phyloP scores from a whole-genome alignment of 139 green algal genomes.

The Edaphochlamys debaryana region DNA sequence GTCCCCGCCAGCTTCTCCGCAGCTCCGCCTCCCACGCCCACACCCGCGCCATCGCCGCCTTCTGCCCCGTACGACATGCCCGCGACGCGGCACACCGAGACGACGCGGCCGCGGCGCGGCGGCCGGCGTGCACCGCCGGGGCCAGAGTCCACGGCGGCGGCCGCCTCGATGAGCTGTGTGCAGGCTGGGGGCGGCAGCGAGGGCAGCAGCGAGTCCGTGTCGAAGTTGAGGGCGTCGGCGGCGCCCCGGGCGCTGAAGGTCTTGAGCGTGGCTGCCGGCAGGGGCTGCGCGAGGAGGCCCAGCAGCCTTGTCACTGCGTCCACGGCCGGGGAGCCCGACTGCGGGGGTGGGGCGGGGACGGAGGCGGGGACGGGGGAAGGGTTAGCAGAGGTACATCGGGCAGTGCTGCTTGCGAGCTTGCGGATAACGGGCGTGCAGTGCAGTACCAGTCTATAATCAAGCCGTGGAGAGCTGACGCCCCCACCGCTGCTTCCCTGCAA shows the following conservation, averaged over 20 bases:
- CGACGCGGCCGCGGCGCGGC: not conserved
- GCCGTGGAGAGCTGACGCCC: too few relatives aligned
- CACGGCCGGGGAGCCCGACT: not conserved
- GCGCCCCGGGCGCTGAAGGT: not conserved
- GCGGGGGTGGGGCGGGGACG: not conserved
- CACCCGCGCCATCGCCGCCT: too few relatives aligned
- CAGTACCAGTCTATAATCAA: too few relatives aligned
- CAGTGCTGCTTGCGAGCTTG: too few relatives aligned
- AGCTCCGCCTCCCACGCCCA: too few relatives aligned
- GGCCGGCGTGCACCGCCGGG: not conserved
- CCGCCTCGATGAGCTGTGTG: not conserved
- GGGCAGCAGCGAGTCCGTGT: constrained; percentile 23
- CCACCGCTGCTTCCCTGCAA: too few relatives aligned
- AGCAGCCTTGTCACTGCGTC: constrained; percentile 17
- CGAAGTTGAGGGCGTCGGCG: constrained; percentile 25
- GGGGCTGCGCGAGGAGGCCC: constrained; percentile 14
- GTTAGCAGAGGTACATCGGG: too few relatives aligned
- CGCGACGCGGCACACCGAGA: constrained; percentile 2
- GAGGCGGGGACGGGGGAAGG: not conserved
- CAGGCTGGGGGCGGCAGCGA: constrained; percentile 3
- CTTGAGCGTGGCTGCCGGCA: constrained; percentile 3
- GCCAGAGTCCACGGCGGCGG: not conserved
- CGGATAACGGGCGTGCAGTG: too few relatives aligned
- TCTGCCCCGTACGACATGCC: constrained; percentile 8
- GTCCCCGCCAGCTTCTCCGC: not conserved